Evolutionary conservation across 257 asterid genomes (phyloP).

Genomic region (Gentiana macrophylla): DNA sequence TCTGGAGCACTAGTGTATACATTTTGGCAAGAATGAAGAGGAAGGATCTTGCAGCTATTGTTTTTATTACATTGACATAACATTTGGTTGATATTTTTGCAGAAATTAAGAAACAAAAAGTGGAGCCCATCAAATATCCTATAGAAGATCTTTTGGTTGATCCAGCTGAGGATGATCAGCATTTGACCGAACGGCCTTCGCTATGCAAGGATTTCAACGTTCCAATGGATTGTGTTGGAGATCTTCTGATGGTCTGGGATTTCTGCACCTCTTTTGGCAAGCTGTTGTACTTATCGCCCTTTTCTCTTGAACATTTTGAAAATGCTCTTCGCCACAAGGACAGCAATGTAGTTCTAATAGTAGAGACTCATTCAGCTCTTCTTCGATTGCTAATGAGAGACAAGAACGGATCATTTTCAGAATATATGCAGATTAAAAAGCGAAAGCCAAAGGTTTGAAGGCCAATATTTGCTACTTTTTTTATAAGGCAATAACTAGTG

Average conservation of each 20-base stretch:
- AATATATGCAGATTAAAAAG: constrained; percentile 39
- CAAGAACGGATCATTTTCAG: constrained; percentile 34
- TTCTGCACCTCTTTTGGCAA: constrained; percentile 71
- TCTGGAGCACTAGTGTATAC: too few relatives aligned
- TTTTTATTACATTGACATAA: background rate
- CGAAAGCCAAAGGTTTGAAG: constrained; percentile 62
- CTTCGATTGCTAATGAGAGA: constrained; percentile 69
- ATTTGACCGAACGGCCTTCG: constrained; percentile 49
- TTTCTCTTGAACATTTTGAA: constrained; percentile 89
- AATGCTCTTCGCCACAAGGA: constrained; percentile 73
- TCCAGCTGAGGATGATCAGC: constrained; percentile 51
- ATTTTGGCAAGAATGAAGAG: too few relatives aligned
- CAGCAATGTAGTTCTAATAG: constrained; percentile 56
- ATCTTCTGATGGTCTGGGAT: constrained; percentile 91
- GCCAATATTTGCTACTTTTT: background rate
- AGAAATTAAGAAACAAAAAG: constrained; percentile 38
- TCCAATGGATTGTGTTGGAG: constrained; percentile 80
- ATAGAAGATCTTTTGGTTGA: constrained; percentile 74
- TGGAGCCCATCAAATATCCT: constrained; percentile 51
- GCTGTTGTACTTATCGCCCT: constrained; percentile 63
- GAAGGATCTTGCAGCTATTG: too few relatives aligned
- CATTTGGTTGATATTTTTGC: constrained; percentile 13
- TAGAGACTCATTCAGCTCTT: constrained; percentile 69
- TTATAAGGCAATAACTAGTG: too few relatives aligned
- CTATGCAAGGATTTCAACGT: constrained; percentile 58